Base-by-base conservation (phyloP, 257 asterid genomes). In the Rhazya stricta region DNA sequence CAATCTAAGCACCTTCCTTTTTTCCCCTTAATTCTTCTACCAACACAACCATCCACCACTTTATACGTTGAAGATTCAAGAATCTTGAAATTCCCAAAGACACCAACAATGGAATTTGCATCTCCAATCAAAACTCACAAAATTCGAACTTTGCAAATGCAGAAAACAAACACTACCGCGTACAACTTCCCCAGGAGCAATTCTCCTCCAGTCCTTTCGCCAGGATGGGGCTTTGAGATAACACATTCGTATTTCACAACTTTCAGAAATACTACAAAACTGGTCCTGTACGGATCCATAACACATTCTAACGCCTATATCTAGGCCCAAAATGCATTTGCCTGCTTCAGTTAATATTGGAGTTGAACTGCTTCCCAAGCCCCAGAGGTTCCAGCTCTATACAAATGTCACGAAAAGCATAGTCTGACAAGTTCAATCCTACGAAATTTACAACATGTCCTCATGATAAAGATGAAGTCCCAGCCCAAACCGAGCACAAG, bases 401-500 rank as follows among this genome's bases (percentile, higher is more conserved):
- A 39, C 11, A 23, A 46, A 58, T 15, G 23, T 25, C 54, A 65
- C 37, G 25, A 19, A n/a, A 43, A 1, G 54, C 42, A 51, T 23
- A 23, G 30, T 32, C 39, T 34, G 51, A 2, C 15, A 36, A 36
- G 48, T 32, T 34, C 65, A 60, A 71, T 34, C 48, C 34, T 51
- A 19, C 27, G 50, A 19, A n/a, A 36, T 50, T 67, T 89, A 93
- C 39, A 87, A 83, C 76, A 85, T 25, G 73, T 94, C 97, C 79
- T 94, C 96, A 58, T 94, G 96, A 84, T 89, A 91, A 30, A 94
- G 92, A 81, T 94, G 94, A 74, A 94, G 98, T 63, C 98, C 98
- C 56, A 91, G 86, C 48, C 98, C 98, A 54, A 91, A 84, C 45
- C 96, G 92, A 78, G 98, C 96, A 79, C 97, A 93, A 80, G 97